Conservation (phyloP, 2,329 filamentous ascomycete species). For the Knufia fluminis region DNA sequence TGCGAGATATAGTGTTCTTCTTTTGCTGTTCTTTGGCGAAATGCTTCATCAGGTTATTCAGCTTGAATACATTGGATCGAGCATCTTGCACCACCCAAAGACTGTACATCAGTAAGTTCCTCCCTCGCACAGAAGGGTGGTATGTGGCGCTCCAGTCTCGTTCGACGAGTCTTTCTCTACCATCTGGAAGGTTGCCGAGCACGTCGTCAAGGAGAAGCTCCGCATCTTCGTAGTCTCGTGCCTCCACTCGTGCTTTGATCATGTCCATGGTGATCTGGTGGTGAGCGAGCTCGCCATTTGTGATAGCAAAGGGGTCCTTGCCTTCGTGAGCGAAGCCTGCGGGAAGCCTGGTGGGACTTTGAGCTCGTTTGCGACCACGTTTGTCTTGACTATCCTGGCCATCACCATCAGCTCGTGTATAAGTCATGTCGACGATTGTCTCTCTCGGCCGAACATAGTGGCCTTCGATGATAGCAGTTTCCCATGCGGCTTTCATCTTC, state of each 20-base stretch:
- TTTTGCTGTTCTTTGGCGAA: slow-evolving; percentile 14
- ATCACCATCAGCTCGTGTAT: neutral
- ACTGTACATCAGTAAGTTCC: slow-evolving; percentile 17
- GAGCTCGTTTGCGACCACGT: slow-evolving; percentile 6
- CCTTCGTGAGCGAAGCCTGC: slow-evolving; percentile 6
- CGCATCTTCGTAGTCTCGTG: slow-evolving; percentile 7
- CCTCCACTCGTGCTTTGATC: slow-evolving; percentile 13
- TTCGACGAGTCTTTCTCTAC: slow-evolving; percentile 1
- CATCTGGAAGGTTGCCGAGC: slow-evolving; percentile 6
- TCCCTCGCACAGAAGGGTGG: slow-evolving; percentile 11
- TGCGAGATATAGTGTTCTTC: slow-evolving; percentile 16
- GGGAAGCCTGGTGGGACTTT: neutral
- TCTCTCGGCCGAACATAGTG: slow-evolving; percentile 3
- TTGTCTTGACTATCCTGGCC: slow-evolving; percentile 1
- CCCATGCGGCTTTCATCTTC: slow-evolving; percentile 17
- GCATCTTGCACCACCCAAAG: slow-evolving; percentile 16
- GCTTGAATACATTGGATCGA: slow-evolving; percentile 7
- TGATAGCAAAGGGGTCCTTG: slow-evolving; percentile 11
- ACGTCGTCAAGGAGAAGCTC: slow-evolving; percentile 11
- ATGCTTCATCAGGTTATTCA: slow-evolving; percentile 8
- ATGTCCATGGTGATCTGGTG: slow-evolving; percentile 12
- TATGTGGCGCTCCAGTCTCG: slow-evolving; percentile 14
- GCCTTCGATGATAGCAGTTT: slow-evolving; percentile 4
- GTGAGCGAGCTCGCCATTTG: slow-evolving; percentile 18
- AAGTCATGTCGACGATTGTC: neutral